Evolutionary conservation across 208 protist species (phyloP), one percentile per base, ranked within the genome.

Genomic region (Acanthamoeba royreba): DNA sequence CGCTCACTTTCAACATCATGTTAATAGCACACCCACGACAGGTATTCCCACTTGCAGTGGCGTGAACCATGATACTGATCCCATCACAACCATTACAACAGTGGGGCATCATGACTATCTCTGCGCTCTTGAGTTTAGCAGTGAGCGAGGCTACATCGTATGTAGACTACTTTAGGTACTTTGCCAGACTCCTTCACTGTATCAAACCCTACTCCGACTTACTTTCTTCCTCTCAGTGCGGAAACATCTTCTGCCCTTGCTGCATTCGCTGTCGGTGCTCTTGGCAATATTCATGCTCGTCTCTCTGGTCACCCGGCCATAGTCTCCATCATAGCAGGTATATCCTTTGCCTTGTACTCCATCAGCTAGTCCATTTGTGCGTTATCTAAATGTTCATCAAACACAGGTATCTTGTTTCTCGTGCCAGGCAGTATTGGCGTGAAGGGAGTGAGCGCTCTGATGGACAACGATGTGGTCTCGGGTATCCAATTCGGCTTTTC

Each of bases 101-200:
- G 83, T 90, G 83, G 83, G 83, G 83, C 7, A 90, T 90, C 55
- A 90, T 90, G 83, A 90, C 28, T 9, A 52, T 90, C 40, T 69
- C 47, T 11, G 47, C 52, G 35, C 47, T 90, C 0, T 42, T 61
- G 38, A 90, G 83, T 31, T 66, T 61, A 7, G 25, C 83, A n/a
- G 38, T 69, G 4, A 40, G 49, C 4, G 47, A 72, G 5, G 38
- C 66, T 52, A 90, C 47, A 2, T 2, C 33, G 1, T 69, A 90
- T 35, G 38, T 46, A 17, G 83, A 38, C 49, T 90, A 90, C 83
- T 90, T 90, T 31, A 90, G 83, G 49, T 11, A 90, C 25, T n/a
- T 28, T n/a, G 25, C 69, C 38, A 69, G 13, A 8, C 13, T 69
- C 5, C 25, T 7, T 7, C 25, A 33, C 33, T 33, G 25, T 28